Base-by-base conservation (phyloP, 2,329 filamentous ascomycete species). In the Calonectria hongkongensis region DNA sequence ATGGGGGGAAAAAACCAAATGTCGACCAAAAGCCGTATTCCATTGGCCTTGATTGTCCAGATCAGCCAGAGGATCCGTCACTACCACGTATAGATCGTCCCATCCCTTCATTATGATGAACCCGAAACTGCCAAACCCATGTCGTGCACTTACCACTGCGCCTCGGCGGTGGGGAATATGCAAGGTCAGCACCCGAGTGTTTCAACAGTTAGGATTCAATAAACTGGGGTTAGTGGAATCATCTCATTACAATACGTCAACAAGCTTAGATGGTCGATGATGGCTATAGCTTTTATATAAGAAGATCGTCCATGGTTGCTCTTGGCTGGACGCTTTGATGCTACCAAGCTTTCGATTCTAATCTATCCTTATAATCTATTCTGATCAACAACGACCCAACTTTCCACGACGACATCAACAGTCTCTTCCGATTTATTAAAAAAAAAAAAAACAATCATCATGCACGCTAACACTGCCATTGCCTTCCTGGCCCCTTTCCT, bases 401-500 rank as follows among this genome's bases (percentile, higher is more conserved):
- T 10, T 7, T n/a, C 16, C 43, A 21, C 18, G 43, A 45, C 43
- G 18, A 45, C 10, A 45, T 13, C 18, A n/a, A 18, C 43, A 45
- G 5, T 21, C 43, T 45, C 18, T 45, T 45, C 18, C n/a, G 18
- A 45, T 45, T 3, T 45, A 45, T 45, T 7, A 21, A n/a, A 45
- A 18, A 9, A n/a, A 21, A n/a, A 45, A 18, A 9, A n/a, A 21
- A 45, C n/a, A 56, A 25, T 39, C 54, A 39, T 10, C 10, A 58
- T 58, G 54, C 54, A 58, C 54, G 54, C 54, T n/a, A 58, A 58
- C 30, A 58, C 54, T n/a, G 54, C 54, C 33, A 58, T 58, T 25
- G 54, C 54, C 30, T 58, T 58, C 30, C n/a, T 58, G 30, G 30
- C 30, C 54, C 54, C 54, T 33, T 58, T 58, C 4, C 36, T 58